Percentiles rank a stretch among this genome's conserved stretches.
Evolutionary conservation across 139 green algal genomes (phyloP).

Genomic region (Chlamydomonas urium): DNA sequence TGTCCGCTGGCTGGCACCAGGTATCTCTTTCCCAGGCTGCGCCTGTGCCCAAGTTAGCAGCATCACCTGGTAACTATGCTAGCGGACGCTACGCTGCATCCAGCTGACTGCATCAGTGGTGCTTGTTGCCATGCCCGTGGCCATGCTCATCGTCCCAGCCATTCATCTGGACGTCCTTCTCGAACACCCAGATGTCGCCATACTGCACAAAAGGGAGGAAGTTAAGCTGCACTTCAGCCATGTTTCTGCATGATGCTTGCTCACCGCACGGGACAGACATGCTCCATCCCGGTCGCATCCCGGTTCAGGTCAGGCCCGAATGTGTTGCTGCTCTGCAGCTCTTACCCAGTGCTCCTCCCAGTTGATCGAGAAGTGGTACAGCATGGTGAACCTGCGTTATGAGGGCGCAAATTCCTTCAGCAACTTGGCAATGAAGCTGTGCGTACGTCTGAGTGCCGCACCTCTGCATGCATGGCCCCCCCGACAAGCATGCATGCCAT

Average conservation of each 20-base stretch:
- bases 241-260: too few relatives aligned
- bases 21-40: not conserved
- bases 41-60: not conserved
- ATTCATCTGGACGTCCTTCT: slow-evolving; percentile 44
- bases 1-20: too few relatives aligned
- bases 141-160: slow-evolving; percentile 40
- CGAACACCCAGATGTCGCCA: slow-evolving; percentile 41
- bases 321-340: too few relatives aligned
- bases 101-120: not conserved
- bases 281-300: too few relatives aligned
- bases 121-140: slow-evolving; percentile 16
- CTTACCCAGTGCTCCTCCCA: slow-evolving; percentile 49
- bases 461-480: too few relatives aligned
- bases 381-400: slow-evolving; percentile 42
- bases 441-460: too few relatives aligned
- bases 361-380: slow-evolving; percentile 42
- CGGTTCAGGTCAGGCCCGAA: too few relatives aligned
- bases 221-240: too few relatives aligned
- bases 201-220: slow-evolving; percentile 20
- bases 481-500: too few relatives aligned
- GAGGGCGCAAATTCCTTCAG: too few relatives aligned
- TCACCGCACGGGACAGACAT: too few relatives aligned
- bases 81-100: not conserved
- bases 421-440: too few relatives aligned
- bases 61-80: not conserved